Evolutionary conservation across 352 stramenopile species (phyloP), one percentile per base, ranked within the genome.

Genomic region (Blastocystis sp.): DNA sequence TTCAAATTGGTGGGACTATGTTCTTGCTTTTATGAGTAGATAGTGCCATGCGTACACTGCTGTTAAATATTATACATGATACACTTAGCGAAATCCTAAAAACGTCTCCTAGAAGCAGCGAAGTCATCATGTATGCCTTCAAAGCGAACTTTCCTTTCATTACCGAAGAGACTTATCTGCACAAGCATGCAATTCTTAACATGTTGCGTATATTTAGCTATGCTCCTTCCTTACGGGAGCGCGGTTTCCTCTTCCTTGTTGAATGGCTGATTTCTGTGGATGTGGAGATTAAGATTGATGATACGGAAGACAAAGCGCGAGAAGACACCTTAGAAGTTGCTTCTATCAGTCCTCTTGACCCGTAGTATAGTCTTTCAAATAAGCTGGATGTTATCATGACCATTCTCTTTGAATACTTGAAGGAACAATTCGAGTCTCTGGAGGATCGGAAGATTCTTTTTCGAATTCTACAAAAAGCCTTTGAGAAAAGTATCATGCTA

Each of bases 371-470:
- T 64, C 95, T 95, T 92, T 93, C 93, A 0, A 93, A 96, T 66
- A 96, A 95, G 77, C 91, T 96, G 5, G 94, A 96, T 76, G 90
- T 94, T 43, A 93, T 96, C 92, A 95, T 96, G 93, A 91, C 95
- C 41, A 80, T 95, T 50, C 94, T 95, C 91, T 95, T 96, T 90
- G 92, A 95, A 54, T 93, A 95, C 82, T 93, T 96, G 75, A 91
- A 95, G 45, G 66, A 91, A 61, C 84, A 79, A 45, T 23, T 79
- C 47, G 13, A 47, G 61, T 0, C 34, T 13, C 39, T 68, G 34
- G 1, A 37, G 41, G 87, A 61, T 80, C n/a, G 18, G 61, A 88
- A 79, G 23, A 50, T 66, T 5, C 47, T 87, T 64, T 79, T 90
- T 47, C 62, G 50, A 13, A 91, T 90, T 34, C 56, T 92, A 8